Evolutionary conservation across 257 asterid genomes (phyloP).

Genomic region (Gardenia jasminoides): DNA sequence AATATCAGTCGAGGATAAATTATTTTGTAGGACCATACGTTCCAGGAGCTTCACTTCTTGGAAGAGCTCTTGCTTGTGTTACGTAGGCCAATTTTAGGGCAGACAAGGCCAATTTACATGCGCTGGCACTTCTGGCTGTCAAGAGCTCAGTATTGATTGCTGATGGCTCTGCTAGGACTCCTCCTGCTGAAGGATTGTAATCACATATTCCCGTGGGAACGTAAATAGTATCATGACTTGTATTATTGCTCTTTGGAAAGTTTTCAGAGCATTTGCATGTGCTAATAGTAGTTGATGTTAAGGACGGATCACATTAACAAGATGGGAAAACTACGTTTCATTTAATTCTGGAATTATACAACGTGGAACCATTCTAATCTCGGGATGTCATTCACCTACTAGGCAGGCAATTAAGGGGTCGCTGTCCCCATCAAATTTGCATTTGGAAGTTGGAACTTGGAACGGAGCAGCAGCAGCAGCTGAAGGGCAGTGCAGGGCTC

Average conservation of each 20-base stretch:
- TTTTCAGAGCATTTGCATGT: background rate
- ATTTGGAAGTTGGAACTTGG: too few species aligned
- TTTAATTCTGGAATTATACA: background rate
- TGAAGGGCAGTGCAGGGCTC: too few species aligned
- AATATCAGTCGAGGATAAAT: background rate
- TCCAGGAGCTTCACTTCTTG: background rate
- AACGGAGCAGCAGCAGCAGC: background rate
- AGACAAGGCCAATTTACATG: slow-evolving; percentile 5
- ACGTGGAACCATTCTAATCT: background rate
- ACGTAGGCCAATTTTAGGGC: background rate
- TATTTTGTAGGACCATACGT: background rate
- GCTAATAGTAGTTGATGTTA: background rate
- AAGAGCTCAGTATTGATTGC: background rate
- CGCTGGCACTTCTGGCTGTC: slow-evolving; percentile 11
- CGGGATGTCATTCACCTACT: background rate
- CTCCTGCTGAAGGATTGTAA: background rate
- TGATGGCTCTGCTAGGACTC: background rate
- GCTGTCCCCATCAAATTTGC: background rate
- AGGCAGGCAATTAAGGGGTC: background rate
- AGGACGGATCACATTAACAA: background rate
- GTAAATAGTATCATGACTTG: background rate
- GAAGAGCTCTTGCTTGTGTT: background rate
- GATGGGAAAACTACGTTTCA: background rate
- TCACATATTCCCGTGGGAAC: slow-evolving; percentile 2
- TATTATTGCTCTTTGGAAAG: background rate